Base-by-base conservation (phyloP, 2,329 filamentous ascomycete genomes). In the Acrodontium crateriforme region DNA sequence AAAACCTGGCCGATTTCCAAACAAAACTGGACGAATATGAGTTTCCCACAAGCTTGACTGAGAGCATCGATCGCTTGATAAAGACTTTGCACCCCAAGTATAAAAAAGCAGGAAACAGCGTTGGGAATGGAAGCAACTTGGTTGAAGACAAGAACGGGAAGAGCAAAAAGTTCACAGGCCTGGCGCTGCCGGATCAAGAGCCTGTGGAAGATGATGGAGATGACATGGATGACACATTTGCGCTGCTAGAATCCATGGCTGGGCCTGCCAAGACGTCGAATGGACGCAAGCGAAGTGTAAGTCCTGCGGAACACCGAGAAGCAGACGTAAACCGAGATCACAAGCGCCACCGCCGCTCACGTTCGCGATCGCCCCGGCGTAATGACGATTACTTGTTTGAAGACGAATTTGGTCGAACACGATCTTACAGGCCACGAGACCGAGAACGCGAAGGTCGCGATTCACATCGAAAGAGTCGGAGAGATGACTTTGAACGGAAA, bases 81-180 rank as follows among this genome's bases (percentile, higher is more conserved):
- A 62, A 78, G 38, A 83, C 83, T 3, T 78, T 98, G 70, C 89
- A 98, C 45, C 89, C 91, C 1, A 81, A 81, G 44, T 78, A 87
- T 58, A 92, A 84, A 54, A 47, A 56, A 37, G n/a, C n/a, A n/a
- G 40, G 50, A 34, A 16, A 18, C 25, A 50, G 54, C 31, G 28
- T 27, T 19, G 30, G 24, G 10, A 24, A 27, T 14, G 26, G 49
- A 1, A 54, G 55, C 11, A 53, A 56, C 3, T n/a, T 60, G 22
- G 54, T 51, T 19, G 45, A 59, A 11, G 15, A 59, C 19, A 53
- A 53, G 14, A 72, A 79, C 38, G 75, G 78, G 50, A 92, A 89
- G 56, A 74, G 78, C 31, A 74, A 79, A 30, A 71, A 92, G n/a
- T 98, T 98, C 55, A 84, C 77, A 44, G 91, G 85, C 1, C 67